Evolutionary conservation across 306 rosid genomes (phyloP).

Genomic region (Sindora glabra): DNA sequence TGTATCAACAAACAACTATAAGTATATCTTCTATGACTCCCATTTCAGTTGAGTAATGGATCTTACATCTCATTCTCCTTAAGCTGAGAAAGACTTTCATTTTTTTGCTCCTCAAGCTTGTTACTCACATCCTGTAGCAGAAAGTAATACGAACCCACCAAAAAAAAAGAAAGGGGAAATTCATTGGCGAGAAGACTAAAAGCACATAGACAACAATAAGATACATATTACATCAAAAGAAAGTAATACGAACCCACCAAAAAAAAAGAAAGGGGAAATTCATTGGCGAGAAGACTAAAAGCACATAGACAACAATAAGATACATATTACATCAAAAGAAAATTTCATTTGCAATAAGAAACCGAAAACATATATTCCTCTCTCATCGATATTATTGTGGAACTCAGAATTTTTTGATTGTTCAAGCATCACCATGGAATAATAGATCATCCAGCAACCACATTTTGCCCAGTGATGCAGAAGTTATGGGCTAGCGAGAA

Average conservation of each 20-base stretch:
- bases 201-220: not conserved
- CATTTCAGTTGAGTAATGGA: not conserved
- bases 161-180: not conserved
- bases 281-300: not conserved
- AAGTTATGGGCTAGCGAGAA: not conserved
- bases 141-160: not conserved
- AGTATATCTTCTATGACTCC: not conserved
- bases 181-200: not conserved
- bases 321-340: too few species aligned
- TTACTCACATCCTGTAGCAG: slow-evolving; percentile 71
- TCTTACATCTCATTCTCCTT: slow-evolving; percentile 95
- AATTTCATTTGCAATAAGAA: too few species aligned
- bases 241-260: not conserved
- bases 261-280: too few species aligned
- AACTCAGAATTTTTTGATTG: not conserved
- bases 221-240: too few species aligned
- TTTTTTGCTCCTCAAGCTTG: slow-evolving; percentile 94
- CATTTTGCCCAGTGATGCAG: too few species aligned
- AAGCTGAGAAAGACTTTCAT: slow-evolving; percentile 79
- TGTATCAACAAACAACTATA: not conserved
- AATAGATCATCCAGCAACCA: too few species aligned
- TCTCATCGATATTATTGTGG: too few species aligned
- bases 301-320: not conserved
- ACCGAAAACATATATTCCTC: too few species aligned
- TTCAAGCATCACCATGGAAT: not conserved